Base-by-base conservation (phyloP, 306 rosid species). In the Cicer pinnatifidum region DNA sequence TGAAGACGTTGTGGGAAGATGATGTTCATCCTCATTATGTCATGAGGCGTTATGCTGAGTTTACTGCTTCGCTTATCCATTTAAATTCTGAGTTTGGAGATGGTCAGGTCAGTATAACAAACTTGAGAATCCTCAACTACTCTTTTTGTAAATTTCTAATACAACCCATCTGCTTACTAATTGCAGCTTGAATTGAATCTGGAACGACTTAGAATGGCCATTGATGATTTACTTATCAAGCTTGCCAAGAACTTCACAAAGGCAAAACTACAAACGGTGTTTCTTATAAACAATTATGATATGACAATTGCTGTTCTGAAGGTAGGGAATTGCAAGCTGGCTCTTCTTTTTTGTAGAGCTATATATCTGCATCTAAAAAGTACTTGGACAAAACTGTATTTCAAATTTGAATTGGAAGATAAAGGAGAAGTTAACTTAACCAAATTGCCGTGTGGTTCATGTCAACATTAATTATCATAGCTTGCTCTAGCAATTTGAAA, bases 21-120 rank as follows among this genome's bases (percentile, higher is more conserved):
- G 98, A 94, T 78, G 92, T 91, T 84, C 98, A 87, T 84, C 97
- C 98, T 77, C 98, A 94, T 89, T 94, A 89, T 67, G 98, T 94
- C 76, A 88, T 91, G 95, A 84, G 98, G 85, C 96, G 96, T 72
- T 94, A 91, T 83, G 97, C 96, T 58, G 98, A 94, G 87, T 94
- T 94, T 83, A 91, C 97, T 56, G 98, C 97, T 73, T 91, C 97
- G 3, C 92, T 91, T 72, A 89, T 91, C 79, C 98, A 88, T 79
- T 88, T 94, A 67, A 94, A 94, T 48, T 87, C 89, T 39, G 96
- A 93, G 80, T 88, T 82, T 82, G 97, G 97, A 79, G 98, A 94
- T 73, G 95, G 96, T 63, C 98, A 93, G 96, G 93, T 91, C 68
- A 72, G 92, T 50, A 40, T 73, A 17, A 69, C 61, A 73, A 69